Evolutionary conservation across 768 basidiomycete species (phyloP), one percentile per base, ranked within the genome.

Genomic region (Phanerochaete carnosa): DNA sequence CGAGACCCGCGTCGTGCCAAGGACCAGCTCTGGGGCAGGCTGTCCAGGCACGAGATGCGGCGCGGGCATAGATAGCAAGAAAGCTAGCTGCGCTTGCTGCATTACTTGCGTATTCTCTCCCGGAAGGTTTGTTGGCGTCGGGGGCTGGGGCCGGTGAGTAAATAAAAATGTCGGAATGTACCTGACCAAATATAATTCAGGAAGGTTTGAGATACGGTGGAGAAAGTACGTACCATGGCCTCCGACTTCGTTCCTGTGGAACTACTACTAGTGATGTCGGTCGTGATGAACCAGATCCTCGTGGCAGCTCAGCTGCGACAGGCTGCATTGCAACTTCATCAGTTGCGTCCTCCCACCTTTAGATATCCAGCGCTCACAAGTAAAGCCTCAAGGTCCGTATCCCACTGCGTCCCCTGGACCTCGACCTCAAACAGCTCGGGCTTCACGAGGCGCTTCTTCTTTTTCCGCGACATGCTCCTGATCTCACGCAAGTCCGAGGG

Each of bases 291-390:
- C 23, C 32, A 13, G 3, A n/a, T 23, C 32, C 56, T 33, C 32
- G 22, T 37, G 52, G 61, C 51, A 62, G 56, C 39, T 62, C 61
- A 22, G 45, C 61, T 16, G 61, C 61, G 12, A 62, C 57, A 45
- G 61, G 61, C 61, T 62, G 39, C n/a, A n/a, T n/a, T 32, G n/a
- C 28, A 19, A 15, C 30, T 5, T 16, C 11, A n/a, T 52, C 5
- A 52, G 51, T 23, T n/a, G 28, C 47, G 47, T 52, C 51, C 3
- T 19, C 6, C 29, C 9, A 2, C 6, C 11, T 32, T 4, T 7
- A 52, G 22, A 19, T 6, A 33, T 29, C 25, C n/a, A n/a, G 30
- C 16, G 39, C 55, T 46, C 51, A 62, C 61, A 19, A 49, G 28
- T 12, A 62, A 30, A 11, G 56, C 61, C 28, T 62, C 61, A 2